Evolutionary conservation across 305 asterid species (phyloP), one percentile per base, ranked within the genome.

Genomic region (Caryopteris hybrid): DNA sequence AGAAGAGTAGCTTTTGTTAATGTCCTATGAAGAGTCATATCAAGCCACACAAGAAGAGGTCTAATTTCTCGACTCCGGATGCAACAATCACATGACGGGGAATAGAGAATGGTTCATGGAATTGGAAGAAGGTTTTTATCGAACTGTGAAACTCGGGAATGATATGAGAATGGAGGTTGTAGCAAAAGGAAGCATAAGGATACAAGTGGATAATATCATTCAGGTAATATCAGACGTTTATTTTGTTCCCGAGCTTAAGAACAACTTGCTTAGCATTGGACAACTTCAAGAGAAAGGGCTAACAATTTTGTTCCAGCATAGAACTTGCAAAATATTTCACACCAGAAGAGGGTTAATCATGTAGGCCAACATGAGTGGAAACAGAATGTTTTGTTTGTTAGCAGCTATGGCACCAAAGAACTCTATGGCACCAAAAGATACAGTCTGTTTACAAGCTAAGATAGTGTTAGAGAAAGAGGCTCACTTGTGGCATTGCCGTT

Each of bases 11-110:
- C n/a, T n/a, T n/a, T n/a, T n/a, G n/a, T n/a, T n/a, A n/a, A n/a
- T n/a, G n/a, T 56, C 39, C 9, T 20, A 48, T n/a, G 54, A 5
- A 2, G 21, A 23, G 34, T 58, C 43, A 12, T 22, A 45, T 45
- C 22, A 18, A 53, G 14, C 1, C 20, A 3, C 6, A 11, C 1
- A 16, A 11, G 3, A 39, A 39, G 10, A 7, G 16, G 52, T 55
- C 14, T 72, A 69, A 61, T 71, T 46, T 20, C n/a, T 77, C 4
- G 69, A 77, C 29, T 67, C 66, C 27, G 13, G 48, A 1, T 68
- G 66, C 5, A 68, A 17, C 47, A 68, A 76, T 12, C 76, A 76
- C 13, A 72, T 72, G n/a, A 14, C 61, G 3, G 66, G 78, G 0
- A 18, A 55, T 5, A 72, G 9, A 67, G 22, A 33, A 34, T 36